Conservation (phyloP, 257 asterid genomes). For the Perilla frutescens region DNA sequence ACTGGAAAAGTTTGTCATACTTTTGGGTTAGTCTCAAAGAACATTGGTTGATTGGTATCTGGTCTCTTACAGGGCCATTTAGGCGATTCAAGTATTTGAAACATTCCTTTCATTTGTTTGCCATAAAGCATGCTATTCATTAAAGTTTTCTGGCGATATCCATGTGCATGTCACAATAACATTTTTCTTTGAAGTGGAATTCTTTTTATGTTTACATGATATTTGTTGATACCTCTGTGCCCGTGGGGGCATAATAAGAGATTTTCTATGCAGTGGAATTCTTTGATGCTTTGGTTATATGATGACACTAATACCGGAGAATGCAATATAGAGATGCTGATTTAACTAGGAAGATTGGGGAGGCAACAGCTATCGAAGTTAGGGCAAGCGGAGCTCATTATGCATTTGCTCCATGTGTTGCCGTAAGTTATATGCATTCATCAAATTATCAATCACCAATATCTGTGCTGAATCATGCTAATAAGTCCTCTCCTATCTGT, state of each 20-base stretch:
- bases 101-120: slow-evolving; percentile 3
- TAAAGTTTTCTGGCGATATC: no score
- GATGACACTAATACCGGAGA: slow-evolving; percentile 14
- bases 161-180: no score
- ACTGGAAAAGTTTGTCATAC: neutral
- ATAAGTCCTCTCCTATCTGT: slow-evolving; percentile 1
- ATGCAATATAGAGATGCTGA: slow-evolving; percentile 59
- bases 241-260: slow-evolving; percentile 12
- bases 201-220: neutral
- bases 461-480: slow-evolving; percentile 24
- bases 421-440: slow-evolving; percentile 64
- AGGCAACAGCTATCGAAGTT: slow-evolving; percentile 89
- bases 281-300: slow-evolving; percentile 28
- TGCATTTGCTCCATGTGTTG: slow-evolving; percentile 98
- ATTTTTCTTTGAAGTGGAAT: no score
- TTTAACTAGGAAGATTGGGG: slow-evolving; percentile 77
- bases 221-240: slow-evolving; percentile 1
- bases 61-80: neutral
- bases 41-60: slow-evolving; percentile 14
- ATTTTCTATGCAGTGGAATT: slow-evolving; percentile 14
- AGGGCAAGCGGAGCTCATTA: slow-evolving; percentile 91
- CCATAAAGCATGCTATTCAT: slow-evolving; percentile 15
- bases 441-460: slow-evolving; percentile 20
- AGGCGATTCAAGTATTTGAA: slow-evolving; percentile 7
- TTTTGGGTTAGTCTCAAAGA: neutral